These are phyloP conservation scores for Penicillium fimorum DNA, from an alignment of 495 filamentous ascomycete genomes.

Conservation along the genomic window DNA sequence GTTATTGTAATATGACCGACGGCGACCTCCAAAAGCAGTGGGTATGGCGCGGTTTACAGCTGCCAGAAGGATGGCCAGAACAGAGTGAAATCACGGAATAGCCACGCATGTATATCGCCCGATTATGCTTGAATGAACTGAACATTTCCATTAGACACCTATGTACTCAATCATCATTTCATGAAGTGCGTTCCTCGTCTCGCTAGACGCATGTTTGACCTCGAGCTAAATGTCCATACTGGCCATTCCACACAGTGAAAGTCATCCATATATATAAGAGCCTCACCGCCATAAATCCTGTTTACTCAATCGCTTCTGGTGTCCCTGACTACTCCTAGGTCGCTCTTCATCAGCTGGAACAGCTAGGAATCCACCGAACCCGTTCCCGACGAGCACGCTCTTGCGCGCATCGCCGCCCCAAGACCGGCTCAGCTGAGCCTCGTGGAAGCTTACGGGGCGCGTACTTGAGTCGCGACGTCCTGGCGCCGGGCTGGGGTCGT, in stretches of 20 bases:
- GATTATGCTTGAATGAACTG: constrained; percentile 1
- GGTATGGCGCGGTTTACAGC: constrained; percentile 23
- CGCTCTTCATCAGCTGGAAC: constrained; percentile 60
- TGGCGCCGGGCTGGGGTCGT: constrained; percentile 45
- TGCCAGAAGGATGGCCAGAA: constrained; percentile 25
- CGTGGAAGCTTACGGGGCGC: constrained; percentile 55
- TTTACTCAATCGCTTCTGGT: constrained; percentile 35
- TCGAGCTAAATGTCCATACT: no score
- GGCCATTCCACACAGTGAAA: neutral
- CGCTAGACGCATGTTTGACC: neutral
- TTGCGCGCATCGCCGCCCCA: constrained; percentile 63
- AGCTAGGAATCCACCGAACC: constrained; percentile 77
- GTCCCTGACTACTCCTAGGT: constrained; percentile 38
- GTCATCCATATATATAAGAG: neutral
- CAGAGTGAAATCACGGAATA: neutral
- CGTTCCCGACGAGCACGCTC: constrained; percentile 68
- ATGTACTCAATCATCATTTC: constrained; percentile 10
- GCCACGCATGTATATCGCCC: neutral
- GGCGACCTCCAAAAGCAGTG: constrained; percentile 21
- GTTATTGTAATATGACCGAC: constrained; percentile 28
- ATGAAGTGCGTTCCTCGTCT: constrained; percentile 7
- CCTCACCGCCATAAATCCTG: constrained; percentile 47
- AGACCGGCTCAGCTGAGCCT: constrained; percentile 51
- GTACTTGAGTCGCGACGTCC: constrained; percentile 41
- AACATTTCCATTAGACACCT: constrained; percentile 1